phyloP scores from a whole-genome alignment of 768 basidiomycete species.

The Cubamyces lactineus region DNA sequence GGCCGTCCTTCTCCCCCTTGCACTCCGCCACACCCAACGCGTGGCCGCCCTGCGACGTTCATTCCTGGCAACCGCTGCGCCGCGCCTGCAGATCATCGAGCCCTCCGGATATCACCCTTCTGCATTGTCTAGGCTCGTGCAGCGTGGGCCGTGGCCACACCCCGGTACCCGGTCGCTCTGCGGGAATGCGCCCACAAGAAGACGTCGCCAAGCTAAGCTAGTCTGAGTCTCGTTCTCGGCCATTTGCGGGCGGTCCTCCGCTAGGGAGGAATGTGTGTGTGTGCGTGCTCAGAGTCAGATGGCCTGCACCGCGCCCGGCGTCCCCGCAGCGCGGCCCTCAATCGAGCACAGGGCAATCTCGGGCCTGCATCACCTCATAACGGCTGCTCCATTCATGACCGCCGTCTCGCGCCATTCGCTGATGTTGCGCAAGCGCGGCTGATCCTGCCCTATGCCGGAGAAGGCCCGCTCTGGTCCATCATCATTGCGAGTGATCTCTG shows the following conservation, averaged over 20 bases:
- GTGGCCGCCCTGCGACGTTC: slow-evolving; percentile 1
- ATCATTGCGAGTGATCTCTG: neutral
- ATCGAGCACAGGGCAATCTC: slow-evolving; percentile 6
- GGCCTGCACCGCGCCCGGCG: slow-evolving; percentile 12
- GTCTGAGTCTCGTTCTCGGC: slow-evolving; percentile 1
- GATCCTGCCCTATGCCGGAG: slow-evolving; percentile 17
- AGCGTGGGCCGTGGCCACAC: neutral
- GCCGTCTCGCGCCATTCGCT: slow-evolving; percentile 17
- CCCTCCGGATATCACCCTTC: slow-evolving; percentile 18
- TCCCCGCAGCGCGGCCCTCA: slow-evolving; percentile 8
- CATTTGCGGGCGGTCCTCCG: neutral
- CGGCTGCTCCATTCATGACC: slow-evolving; percentile 14
- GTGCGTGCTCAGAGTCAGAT: neutral
- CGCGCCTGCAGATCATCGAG: slow-evolving; percentile 23
- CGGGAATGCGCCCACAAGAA: neutral
- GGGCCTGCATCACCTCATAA: slow-evolving; percentile 19
- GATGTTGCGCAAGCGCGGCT: slow-evolving; percentile 14
- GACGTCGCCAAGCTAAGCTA: neutral
- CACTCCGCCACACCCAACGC: slow-evolving; percentile 14
- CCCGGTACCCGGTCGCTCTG: neutral
- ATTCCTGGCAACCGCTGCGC: slow-evolving; percentile 20
- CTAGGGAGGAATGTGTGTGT: no score
- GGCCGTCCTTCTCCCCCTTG: neutral
- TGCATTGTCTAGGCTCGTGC: neutral
- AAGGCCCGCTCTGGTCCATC: slow-evolving; percentile 8